phyloP scores from a whole-genome alignment of 192 early-diverging fungal genomes.

The Backusella mclennaniae region DNA sequence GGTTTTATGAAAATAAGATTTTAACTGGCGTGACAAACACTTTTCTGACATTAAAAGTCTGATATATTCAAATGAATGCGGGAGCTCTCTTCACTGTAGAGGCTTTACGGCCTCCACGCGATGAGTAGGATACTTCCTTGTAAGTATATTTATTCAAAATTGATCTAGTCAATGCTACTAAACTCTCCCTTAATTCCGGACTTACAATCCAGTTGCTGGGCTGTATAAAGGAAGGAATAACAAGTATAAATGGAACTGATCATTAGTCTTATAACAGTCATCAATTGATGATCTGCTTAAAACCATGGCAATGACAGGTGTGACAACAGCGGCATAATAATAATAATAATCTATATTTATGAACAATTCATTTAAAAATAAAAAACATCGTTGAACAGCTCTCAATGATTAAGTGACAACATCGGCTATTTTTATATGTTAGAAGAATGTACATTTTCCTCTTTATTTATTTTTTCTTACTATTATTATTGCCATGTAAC shows the following conservation, averaged over 20 bases:
- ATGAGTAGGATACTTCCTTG: too few relatives aligned
- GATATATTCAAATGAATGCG: too few relatives aligned
- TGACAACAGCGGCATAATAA: not conserved
- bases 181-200: too few relatives aligned
- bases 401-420: not conserved
- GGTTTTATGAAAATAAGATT: too few relatives aligned
- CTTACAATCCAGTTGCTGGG: too few relatives aligned
- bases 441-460: not conserved
- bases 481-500: not conserved
- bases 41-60: too few relatives aligned
- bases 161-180: too few relatives aligned
- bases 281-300: not conserved
- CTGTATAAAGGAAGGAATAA: not conserved
- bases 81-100: too few relatives aligned
- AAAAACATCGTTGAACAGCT: too few relatives aligned
- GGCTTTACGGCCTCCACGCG: too few relatives aligned
- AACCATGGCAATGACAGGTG: not conserved
- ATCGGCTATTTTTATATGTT: not conserved
- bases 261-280: not conserved
- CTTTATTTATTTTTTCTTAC: not conserved
- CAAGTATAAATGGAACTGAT: not conserved
- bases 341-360: not conserved
- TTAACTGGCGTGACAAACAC: too few relatives aligned
- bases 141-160: too few relatives aligned
- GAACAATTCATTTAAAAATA: not conserved